A percentile compares a stretch with the other conserved stretches of the same genome.
Evolutionary conservation across 306 rosid species (phyloP).

Genomic region (Glycine latifolia): DNA sequence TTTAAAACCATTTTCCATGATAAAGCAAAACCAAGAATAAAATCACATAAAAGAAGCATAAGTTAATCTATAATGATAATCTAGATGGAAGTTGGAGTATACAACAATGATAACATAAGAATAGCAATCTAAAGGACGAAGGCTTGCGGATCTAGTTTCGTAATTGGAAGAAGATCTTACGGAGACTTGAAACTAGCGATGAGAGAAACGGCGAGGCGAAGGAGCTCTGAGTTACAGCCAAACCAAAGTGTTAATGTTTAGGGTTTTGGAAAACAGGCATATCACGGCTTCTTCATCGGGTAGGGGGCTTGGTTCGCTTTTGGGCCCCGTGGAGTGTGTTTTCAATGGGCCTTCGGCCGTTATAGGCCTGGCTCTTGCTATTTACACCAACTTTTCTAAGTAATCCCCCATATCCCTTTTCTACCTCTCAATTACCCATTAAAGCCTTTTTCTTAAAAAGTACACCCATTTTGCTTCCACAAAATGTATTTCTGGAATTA

Average conservation of each 20-base stretch:
- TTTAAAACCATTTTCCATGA: not conserved
- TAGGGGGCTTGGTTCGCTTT: too few relatives aligned
- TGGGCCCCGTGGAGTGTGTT: too few relatives aligned
- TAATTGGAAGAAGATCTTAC: slow-evolving; percentile 32
- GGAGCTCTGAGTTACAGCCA: not conserved
- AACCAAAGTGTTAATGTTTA: not conserved
- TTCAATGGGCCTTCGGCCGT: too few relatives aligned
- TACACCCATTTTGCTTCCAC: too few relatives aligned
- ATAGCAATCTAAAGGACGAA: not conserved
- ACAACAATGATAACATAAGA: not conserved
- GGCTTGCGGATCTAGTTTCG: not conserved
- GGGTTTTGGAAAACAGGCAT: too few relatives aligned
- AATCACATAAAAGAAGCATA: not conserved
- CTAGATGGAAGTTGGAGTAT: not conserved
- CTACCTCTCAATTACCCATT: too few relatives aligned
- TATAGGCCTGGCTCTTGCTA: too few relatives aligned
- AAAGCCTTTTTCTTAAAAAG: too few relatives aligned
- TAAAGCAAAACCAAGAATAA: not conserved
- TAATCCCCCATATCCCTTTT: too few relatives aligned
- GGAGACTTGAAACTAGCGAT: not conserved
- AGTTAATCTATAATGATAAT: not conserved
- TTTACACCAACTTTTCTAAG: too few relatives aligned
- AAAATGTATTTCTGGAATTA: too few relatives aligned
- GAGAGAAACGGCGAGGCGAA: slow-evolving; percentile 13
- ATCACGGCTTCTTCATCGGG: too few relatives aligned